Evolutionary conservation across 2,329 filamentous ascomycete genomes (phyloP), one percentile per base, ranked within the genome.

Genomic region (Coleophoma eucalyptorum): DNA sequence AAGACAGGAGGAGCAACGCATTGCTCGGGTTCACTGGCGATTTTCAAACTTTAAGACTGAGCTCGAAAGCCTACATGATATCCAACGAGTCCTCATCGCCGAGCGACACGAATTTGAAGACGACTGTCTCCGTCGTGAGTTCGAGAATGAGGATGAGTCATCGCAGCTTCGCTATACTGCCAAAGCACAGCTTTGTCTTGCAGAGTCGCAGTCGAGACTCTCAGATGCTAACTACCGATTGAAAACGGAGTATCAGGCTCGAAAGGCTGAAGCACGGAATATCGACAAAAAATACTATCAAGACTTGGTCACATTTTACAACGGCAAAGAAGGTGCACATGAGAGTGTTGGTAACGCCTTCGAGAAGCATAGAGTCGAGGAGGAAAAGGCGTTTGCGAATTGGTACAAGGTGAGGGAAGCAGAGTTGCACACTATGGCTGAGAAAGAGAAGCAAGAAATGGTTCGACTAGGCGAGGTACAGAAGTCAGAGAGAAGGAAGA

Each of bases 221-320:
- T 51, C 55, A 2, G 62, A 66, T 2, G 64, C 65, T 19, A 69
- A 76, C 54, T 50, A 55, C 0, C 50, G 53, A 2, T 67, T 77
- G 48, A 53, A 67, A 5, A 55, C 56, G 5, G 77, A 81, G 34
- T 75, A 74, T 54, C 61, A 61, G 5, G 53, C 60, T 4, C 72
- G 77, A 1, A 64, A 70, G 0, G 59, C 58, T 1, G 65, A 70
- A 41, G 78, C 81, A 58, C 62, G 61, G 10, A 61, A 58, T 6
- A 63, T 77, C 5, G 76, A 80, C 54, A 65, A 69, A 4, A 62
- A 69, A 32, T 81, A 81, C 56, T 58, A 68, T 0, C 53, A 57
- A 13, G 61, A 67, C 37, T 65, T 80, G 7, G 42, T 31, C 12
- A 2, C 21, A 15, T 13, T 31, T 26, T 18, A 31, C 45, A 55